These are phyloP conservation scores for Oidium heveae DNA, from an alignment of 2,329 filamentous ascomycete species.

Conservation along the genomic window DNA sequence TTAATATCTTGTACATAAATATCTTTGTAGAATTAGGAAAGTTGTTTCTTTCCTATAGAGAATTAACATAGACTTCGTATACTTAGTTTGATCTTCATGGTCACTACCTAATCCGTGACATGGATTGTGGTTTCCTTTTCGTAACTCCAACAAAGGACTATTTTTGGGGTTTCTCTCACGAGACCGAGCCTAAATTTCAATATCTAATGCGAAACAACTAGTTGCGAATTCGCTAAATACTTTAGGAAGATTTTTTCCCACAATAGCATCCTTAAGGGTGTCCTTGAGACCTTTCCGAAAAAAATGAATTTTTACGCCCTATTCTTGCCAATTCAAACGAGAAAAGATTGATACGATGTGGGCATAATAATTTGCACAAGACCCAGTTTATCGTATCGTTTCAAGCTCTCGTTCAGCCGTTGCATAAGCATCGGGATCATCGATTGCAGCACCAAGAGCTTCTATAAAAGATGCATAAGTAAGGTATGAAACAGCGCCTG, in stretches of 20 bases:
- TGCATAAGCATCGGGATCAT: neutral
- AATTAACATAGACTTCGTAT: too few species aligned
- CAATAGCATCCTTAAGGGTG: neutral
- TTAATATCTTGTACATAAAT: too few species aligned
- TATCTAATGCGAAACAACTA: neutral
- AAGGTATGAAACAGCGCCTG: neutral
- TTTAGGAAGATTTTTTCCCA: neutral
- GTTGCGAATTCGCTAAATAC: neutral
- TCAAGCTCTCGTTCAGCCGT: neutral
- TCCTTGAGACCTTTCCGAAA: neutral
- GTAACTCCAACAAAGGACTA: neutral
- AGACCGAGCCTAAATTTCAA: neutral
- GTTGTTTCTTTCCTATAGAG: too few species aligned
- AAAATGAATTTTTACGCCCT: neutral
- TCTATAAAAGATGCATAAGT: neutral
- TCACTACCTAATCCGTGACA: too few species aligned
- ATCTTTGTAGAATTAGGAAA: too few species aligned
- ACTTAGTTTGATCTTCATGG: neutral
- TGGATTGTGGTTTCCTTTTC: too few species aligned
- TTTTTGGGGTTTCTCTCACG: neutral
- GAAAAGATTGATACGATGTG: neutral
- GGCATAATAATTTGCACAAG: neutral
- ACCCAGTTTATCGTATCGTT: neutral
- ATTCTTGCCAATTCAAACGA: neutral
- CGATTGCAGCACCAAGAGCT: neutral